Evolutionary conservation across 345 rosid genomes (phyloP).

Genomic region (Arabidopsis arenosa): DNA sequence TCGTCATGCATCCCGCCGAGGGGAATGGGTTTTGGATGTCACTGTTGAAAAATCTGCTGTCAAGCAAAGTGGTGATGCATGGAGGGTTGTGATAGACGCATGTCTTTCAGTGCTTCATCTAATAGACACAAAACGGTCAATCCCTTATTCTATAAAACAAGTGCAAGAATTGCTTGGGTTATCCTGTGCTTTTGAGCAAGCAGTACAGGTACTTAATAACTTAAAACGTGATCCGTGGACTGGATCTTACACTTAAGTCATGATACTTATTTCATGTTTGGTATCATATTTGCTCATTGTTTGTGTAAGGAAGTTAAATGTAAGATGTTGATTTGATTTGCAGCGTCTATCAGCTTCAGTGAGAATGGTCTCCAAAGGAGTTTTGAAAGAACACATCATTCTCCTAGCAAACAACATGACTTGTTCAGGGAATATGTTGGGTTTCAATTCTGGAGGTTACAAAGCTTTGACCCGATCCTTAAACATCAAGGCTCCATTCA

Average conservation of each 20-base stretch:
- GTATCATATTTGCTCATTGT: slow-evolving; percentile 7
- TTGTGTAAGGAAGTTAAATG: slow-evolving; percentile 14
- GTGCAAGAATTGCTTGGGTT: slow-evolving; percentile 88
- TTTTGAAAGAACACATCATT: slow-evolving; percentile 85
- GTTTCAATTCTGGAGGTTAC: slow-evolving; percentile 87
- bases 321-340: slow-evolving; percentile 39
- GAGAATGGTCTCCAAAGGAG: slow-evolving; percentile 80
- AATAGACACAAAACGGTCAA: slow-evolving; percentile 76
- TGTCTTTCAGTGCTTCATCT: slow-evolving; percentile 88
- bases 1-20: slow-evolving; percentile 55
- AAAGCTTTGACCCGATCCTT: slow-evolving; percentile 73
- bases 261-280: slow-evolving; percentile 9
- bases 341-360: slow-evolving; percentile 94
- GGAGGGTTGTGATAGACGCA: slow-evolving; percentile 88
- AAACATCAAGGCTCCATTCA: slow-evolving; percentile 89
- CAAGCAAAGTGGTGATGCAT: slow-evolving; percentile 88
- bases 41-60: slow-evolving; percentile 74
- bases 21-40: slow-evolving; percentile 80
- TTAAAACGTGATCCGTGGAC: slow-evolving; percentile 4
- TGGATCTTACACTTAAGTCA: slow-evolving; percentile 12
- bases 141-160: slow-evolving; percentile 89
- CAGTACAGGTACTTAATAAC: slow-evolving; percentile 70
- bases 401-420: slow-evolving; percentile 91
- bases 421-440: slow-evolving; percentile 82
- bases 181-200: slow-evolving; percentile 91